Base-by-base conservation (phyloP, 1,139 yeast genomes). In the Hyphopichia khmerensis region DNA sequence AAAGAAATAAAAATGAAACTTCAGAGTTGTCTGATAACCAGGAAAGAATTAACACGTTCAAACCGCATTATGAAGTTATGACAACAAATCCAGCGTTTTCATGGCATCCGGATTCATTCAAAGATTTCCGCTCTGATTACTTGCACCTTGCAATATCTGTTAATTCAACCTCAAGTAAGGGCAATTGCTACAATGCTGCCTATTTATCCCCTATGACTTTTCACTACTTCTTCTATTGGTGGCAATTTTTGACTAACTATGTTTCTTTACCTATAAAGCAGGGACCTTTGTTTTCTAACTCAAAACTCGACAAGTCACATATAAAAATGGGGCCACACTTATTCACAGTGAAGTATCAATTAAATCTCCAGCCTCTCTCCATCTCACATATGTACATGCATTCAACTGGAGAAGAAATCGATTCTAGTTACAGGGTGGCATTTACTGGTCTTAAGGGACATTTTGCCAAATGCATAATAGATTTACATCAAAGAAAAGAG, bases 391-490 rank as follows among this genome's bases (percentile, higher is more conserved):
- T 83, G 44, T 84, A 84, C 52, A 74, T 79, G 49, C 88, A 84
- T 53, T 62, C 79, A 8, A 77, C 79, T 32, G 64, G 73, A 3
- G 69, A 67, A 9, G 69, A 72, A 36, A 52, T 69, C 24, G 64
- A 71, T 18, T 76, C 77, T 36, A 66, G 69, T 37, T 72, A 72
- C 41, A 65, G 72, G 31, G 71, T 82, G 36, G 78, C 84, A 1
- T 77, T 85, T 48, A 84, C 90, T 2, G 99, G 98, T 7, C 56
- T 90, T 31, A 93, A 93, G 60, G 89, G 85, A 2, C 82, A 80
- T 50, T 78, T 85, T 23, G 72, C 78, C 3, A 70, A 72, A 7
- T 88, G 91, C 54, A 63, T 76, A 3, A 71, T 93, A 66, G 98
- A 91, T 57, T 62, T 91, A 30, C 98, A 93, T 57, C 97, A 73